Percentiles rank a stretch among this genome's conserved stretches.
These are phyloP conservation scores for Physaria fendleri DNA, from an alignment of 345 rosid species.

Conservation along the genomic window DNA sequence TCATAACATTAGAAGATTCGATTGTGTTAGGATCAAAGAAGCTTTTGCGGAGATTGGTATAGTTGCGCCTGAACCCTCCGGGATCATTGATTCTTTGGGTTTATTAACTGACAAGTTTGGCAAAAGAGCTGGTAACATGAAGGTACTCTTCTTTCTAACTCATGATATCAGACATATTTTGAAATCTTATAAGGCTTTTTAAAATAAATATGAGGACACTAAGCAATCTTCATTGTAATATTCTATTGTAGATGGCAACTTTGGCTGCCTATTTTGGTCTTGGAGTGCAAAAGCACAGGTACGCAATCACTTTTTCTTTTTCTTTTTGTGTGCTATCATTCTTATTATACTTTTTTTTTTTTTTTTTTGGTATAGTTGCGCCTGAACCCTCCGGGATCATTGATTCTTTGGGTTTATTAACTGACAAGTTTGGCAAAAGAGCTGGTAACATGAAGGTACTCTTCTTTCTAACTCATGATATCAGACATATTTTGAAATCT, in stretches of 20 bases:
- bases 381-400: constrained; percentile 65
- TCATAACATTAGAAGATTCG: constrained; percentile 81
- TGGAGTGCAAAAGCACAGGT: constrained; percentile 90
- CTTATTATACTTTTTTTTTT: too few relatives aligned
- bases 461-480: neutral
- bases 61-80: constrained; percentile 60
- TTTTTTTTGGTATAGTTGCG: constrained; percentile 48
- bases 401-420: constrained; percentile 73
- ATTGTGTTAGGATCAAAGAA: constrained; percentile 73
- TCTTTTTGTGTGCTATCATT: too few relatives aligned
- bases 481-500: neutral
- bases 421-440: constrained; percentile 67
- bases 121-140: constrained; percentile 87
- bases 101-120: constrained; percentile 67
- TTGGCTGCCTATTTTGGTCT: constrained; percentile 86
- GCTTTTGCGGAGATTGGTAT: constrained; percentile 59
- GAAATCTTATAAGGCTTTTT: neutral
- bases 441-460: constrained; percentile 93
- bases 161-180: neutral
- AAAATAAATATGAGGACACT: neutral
- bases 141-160: constrained; percentile 39
- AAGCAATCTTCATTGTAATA: neutral
- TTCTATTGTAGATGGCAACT: constrained; percentile 68
- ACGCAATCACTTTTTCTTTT: too few relatives aligned
- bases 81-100: constrained; percentile 75